These are phyloP conservation scores for Sabuloglossum arenarium DNA, from an alignment of 495 filamentous ascomycete species.

Conservation along the genomic window DNA sequence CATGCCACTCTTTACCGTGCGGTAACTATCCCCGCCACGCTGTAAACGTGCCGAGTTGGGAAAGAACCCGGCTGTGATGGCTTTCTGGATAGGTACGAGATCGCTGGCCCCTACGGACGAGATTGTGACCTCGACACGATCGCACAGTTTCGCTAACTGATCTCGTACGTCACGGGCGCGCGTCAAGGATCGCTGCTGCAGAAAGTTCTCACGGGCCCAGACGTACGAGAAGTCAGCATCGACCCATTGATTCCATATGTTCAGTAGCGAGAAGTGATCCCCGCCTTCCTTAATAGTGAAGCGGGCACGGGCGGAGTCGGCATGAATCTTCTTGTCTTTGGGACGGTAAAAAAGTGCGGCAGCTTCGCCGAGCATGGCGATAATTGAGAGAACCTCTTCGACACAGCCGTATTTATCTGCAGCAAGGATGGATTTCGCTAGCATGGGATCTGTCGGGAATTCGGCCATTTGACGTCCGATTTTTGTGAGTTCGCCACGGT, in stretches of 20 bases:
- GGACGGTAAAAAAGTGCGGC: conserved; percentile 85
- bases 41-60: conserved; percentile 78
- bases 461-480: conserved; percentile 91
- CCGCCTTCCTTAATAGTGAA: conserved; percentile 89
- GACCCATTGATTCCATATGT: conserved; percentile 94
- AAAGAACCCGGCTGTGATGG: conserved; percentile 85
- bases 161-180: conserved; percentile 85
- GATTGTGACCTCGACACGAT: conserved; percentile 66
- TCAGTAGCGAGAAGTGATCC: conserved; percentile 78
- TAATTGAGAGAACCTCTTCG: conserved; percentile 84
- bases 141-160: conserved; percentile 84
- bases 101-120: conserved; percentile 51
- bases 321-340: conserved; percentile 93
- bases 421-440: conserved; percentile 80
- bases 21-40: conserved; percentile 69
- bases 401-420: conserved; percentile 78
- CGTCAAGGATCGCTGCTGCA: conserved; percentile 71
- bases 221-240: conserved; percentile 76
- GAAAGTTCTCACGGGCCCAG: conserved; percentile 85
- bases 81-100: conserved; percentile 58
- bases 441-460: conserved; percentile 87
- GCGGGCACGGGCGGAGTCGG: conserved; percentile 74
- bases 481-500: conserved; percentile 77
- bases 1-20: conserved; percentile 84
- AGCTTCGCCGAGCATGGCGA: conserved; percentile 82